Percentiles rank a stretch among this genome's conserved stretches.
Conservation (phyloP, 2,329 filamentous ascomycete genomes). For the Claviceps citrina region DNA sequence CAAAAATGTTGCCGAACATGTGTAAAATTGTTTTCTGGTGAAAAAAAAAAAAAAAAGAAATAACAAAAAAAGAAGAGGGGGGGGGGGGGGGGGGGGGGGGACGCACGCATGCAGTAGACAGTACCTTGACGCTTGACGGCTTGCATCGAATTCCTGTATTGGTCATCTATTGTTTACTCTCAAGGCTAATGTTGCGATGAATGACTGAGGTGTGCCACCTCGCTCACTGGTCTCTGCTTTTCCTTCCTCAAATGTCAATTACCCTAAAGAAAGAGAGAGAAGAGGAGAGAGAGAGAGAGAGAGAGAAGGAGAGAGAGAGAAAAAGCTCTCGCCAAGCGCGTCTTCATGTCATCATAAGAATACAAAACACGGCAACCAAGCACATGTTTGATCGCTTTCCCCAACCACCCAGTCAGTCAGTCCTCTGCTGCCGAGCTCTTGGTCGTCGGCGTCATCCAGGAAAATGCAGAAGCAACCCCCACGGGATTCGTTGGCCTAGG, state of each 20-base stretch:
- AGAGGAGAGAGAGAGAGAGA: not conserved
- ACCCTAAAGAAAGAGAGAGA: not conserved
- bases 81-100: too few relatives aligned
- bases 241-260: not conserved
- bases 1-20: too few relatives aligned
- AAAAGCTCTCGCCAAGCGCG: not conserved
- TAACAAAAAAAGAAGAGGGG: too few relatives aligned
- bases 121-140: too few relatives aligned
- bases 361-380: not conserved
- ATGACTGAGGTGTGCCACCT: too few relatives aligned
- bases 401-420: not conserved
- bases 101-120: too few relatives aligned
- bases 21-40: too few relatives aligned
- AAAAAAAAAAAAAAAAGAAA: too few relatives aligned
- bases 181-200: too few relatives aligned
- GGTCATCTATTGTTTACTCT: not conserved
- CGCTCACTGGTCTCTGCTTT: too few relatives aligned
- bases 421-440: conserved; percentile 20
- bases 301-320: not conserved
- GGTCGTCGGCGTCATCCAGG: conserved; percentile 58
- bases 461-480: conserved; percentile 84
- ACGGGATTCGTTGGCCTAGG: conserved; percentile 62
- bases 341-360: not conserved
- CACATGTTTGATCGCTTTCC: not conserved
- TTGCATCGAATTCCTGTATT: not conserved